Evolutionary conservation across 306 rosid genomes (phyloP), one percentile per base, ranked within the genome.

Genomic region (Dalbergia oliveri): DNA sequence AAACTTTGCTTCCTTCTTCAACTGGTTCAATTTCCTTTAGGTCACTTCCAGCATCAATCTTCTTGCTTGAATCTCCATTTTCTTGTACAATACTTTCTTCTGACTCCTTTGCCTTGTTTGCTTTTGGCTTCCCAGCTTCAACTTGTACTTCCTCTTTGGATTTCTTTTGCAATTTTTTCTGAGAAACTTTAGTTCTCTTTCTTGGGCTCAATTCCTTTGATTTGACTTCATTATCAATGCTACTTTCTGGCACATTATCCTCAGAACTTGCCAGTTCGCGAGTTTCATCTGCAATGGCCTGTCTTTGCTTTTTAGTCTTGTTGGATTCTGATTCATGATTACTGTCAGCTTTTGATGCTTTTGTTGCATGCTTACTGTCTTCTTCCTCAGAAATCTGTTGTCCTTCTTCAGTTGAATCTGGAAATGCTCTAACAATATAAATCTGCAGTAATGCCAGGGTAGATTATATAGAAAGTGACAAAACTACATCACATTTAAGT

Each of bases 371-470:
- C 16, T 11, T 26, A 10, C 47, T 64, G 8, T 54, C 85, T 64
- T 75, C 88, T 74, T 80, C 78, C 57, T 44, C 57, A 19, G 8
- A 73, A 21, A n/a, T 21, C 16, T 72, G 68, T 45, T 45, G 69
- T 75, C 39, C 69, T 31, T 71, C 68, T 81, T 80, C 83, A 77
- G 37, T 57, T 59, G 73, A 66, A 60, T 69, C 26, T 66, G 85
- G 82, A 70, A 81, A 82, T 63, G 88, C 97, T 77, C 68, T 90
- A 37, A 81, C 62, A 60, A 84, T 87, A 83, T 86, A 84, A 67
- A 92, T 56, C 94, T 92, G 93, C 77, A 65, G 51, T n/a, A 45
- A 67, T 19, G 19, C 4, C 23, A 66, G 41, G 65, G 12, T 23
- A 66, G 57, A 5, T 31, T 54, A 16, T 16, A 2, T 3, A 11